Base-by-base conservation (phyloP, 345 rosid species). In the Populus nigra region DNA sequence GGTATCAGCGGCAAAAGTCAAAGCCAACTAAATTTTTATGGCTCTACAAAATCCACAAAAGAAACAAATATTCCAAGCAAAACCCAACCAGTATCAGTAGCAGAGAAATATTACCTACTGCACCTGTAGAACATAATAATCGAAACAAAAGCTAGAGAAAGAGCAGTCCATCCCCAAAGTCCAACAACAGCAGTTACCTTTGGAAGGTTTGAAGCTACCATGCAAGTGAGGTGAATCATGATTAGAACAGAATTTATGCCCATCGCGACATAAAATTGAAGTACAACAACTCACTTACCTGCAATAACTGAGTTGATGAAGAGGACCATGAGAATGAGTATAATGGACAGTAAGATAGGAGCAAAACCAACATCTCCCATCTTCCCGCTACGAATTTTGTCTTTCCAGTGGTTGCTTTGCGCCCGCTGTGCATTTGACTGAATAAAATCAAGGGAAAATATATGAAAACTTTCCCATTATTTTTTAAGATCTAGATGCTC, bases 141-240 rank as follows among this genome's bases (percentile, higher is more conserved):
- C 8, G 98, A 78, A 78, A 77, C 80, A 83, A 87, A 75, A 65
- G 92, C 91, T 53, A 89, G 73, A 77, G 98, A 90, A 78, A 93
- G 87, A 80, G 90, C 83, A 41, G 79, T 79, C 90, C 96, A 91
- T 65, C 90, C 92, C 98, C 98, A 93, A 71, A 93, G 84, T 74
- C 94, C 99, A 86, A 87, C 84, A 88, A 75, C 81, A 77, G 98
- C 97, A 82, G 98, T 93, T 72, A 93, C 85, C 86, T 86, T 92
- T 45, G 99, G 86, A 83, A 96, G 90, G 86, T 80, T 85, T 55
- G 95, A 85, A 83, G 94, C 98, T 96, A 79, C 39, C 76, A 84
- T 38, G 39, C 80, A 57, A 77, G 71, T 45, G 79, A 88, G 62
- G 59, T 65, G 68, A 65, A 78, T 67, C 68, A 76, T 68, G 53